Evolutionary conservation across 768 basidiomycete species (phyloP).

Genomic region (Atractiella rhizophila): DNA sequence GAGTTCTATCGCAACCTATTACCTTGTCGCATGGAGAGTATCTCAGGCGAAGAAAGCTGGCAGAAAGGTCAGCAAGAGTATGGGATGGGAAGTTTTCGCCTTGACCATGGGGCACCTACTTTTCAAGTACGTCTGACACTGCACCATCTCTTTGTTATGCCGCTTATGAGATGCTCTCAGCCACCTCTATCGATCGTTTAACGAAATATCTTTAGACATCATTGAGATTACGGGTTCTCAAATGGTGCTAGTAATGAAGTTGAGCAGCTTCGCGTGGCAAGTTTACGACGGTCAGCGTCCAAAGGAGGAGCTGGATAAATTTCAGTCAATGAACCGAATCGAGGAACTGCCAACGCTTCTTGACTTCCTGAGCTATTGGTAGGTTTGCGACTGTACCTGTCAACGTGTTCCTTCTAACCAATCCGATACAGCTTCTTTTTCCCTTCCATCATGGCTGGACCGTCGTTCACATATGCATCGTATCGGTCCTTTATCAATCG

Average conservation of each 20-base stretch:
- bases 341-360: constrained; percentile 48
- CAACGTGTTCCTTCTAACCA: neutral
- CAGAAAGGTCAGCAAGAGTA: constrained; percentile 32
- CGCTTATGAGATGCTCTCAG: too few species aligned
- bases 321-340: constrained; percentile 47
- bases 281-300: constrained; percentile 61
- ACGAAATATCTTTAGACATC: constrained; percentile 27
- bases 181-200: neutral
- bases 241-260: constrained; percentile 92
- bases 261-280: constrained; percentile 96
- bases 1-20: constrained; percentile 49
- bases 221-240: constrained; percentile 76
- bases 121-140: constrained; percentile 27
- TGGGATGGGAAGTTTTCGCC: constrained; percentile 85
- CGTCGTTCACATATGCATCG: constrained; percentile 52
- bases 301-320: constrained; percentile 59
- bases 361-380: constrained; percentile 79
- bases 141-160: constrained; percentile 28
- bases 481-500: constrained; percentile 56
- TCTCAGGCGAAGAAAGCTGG: neutral
- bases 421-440: constrained; percentile 55
- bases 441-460: constrained; percentile 79
- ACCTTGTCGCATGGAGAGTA: constrained; percentile 29
- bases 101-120: constrained; percentile 74
- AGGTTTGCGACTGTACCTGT: constrained; percentile 19